A percentile compares a stretch with the other conserved stretches of the same genome.
Evolutionary conservation across 768 basidiomycete species (phyloP).

Genomic region (Hericium coralloides): DNA sequence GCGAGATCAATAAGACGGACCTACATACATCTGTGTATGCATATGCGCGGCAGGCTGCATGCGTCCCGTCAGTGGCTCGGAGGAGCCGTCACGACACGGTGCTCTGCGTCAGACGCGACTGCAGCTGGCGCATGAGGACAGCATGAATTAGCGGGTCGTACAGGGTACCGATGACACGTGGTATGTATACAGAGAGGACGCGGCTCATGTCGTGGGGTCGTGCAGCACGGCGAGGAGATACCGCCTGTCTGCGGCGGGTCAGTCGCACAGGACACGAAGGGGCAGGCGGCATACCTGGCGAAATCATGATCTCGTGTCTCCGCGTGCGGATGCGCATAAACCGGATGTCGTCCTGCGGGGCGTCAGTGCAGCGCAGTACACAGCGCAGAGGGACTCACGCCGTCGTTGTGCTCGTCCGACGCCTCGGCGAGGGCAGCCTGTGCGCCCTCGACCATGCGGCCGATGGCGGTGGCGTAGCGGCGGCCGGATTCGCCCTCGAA

Average conservation of each 20-base stretch:
- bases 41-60: too few relatives aligned
- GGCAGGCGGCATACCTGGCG: conserved; percentile 56
- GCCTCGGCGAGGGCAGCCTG: conserved; percentile 74
- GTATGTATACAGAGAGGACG: neutral
- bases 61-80: too few relatives aligned
- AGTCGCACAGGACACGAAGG: neutral
- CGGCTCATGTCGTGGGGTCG: conserved; percentile 37
- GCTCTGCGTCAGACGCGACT: too few relatives aligned
- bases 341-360: conserved; percentile 66
- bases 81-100: too few relatives aligned
- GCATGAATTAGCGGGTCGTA: too few relatives aligned
- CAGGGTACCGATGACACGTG: too few relatives aligned
- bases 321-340: conserved; percentile 89
- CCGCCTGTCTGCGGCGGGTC: conserved; percentile 47
- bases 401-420: conserved; percentile 50
- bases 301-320: conserved; percentile 90
- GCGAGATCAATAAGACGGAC: too few relatives aligned
- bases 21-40: too few relatives aligned
- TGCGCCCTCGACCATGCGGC: conserved; percentile 70
- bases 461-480: conserved; percentile 65
- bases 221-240: conserved; percentile 81
- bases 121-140: too few relatives aligned
- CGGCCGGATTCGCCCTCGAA: conserved; percentile 80
- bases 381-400: conserved; percentile 33
- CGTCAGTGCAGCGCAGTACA: neutral